Evolutionary conservation across 768 basidiomycete genomes (phyloP).

Genomic region (Dioszegia crocea): DNA sequence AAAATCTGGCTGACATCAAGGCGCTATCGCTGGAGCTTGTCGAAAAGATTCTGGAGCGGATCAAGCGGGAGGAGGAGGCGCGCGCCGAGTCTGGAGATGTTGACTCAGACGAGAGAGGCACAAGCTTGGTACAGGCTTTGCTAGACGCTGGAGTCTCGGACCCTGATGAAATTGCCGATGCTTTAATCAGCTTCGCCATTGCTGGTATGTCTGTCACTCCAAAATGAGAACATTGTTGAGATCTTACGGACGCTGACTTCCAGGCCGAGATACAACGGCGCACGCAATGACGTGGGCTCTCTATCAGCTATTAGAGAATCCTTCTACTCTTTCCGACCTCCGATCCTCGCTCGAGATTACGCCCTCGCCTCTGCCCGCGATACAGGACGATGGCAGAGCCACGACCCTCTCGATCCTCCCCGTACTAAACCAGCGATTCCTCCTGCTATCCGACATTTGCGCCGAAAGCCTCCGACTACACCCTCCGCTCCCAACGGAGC

Average conservation of each 20-base stretch:
- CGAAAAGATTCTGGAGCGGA: not conserved
- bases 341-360: conserved; percentile 7
- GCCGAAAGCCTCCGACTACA: conserved; percentile 32
- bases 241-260: too few species aligned
- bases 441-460: conserved; percentile 20
- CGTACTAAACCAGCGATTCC: not conserved
- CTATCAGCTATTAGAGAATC: conserved; percentile 21
- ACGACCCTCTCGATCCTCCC: not conserved
- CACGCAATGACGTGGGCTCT: conserved; percentile 33
- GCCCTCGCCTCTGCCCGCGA: not conserved
- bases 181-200: conserved; percentile 26
- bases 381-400: too few species aligned
- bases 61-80: too few species aligned
- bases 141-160: conserved; percentile 12
- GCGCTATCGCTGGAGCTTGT: conserved; percentile 1
- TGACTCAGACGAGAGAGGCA: conserved; percentile 4
- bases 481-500: conserved; percentile 28
- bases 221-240: not conserved
- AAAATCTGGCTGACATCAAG: conserved; percentile 9
- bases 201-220: conserved; percentile 22
- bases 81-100: not conserved
- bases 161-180: conserved; percentile 22
- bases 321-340: not conserved
- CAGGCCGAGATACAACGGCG: conserved; percentile 37
- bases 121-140: not conserved